A percentile compares a stretch with the other conserved stretches of the same genome.
phyloP scores from a whole-genome alignment of 1,284 basidiomycete species.

The Ustilago tritici region DNA sequence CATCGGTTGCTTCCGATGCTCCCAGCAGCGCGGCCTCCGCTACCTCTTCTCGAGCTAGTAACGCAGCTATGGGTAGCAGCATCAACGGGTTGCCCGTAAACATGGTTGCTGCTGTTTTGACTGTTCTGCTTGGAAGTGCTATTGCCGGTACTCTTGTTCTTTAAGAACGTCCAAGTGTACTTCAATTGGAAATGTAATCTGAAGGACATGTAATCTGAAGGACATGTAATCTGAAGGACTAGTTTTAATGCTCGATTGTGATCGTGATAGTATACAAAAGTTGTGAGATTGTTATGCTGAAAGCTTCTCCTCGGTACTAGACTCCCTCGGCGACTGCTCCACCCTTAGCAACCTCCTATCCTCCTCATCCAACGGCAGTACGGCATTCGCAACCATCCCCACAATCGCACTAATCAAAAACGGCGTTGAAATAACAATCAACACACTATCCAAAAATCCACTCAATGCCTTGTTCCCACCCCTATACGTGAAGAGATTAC shows the following conservation, averaged over 20 bases:
- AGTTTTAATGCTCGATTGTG: not conserved
- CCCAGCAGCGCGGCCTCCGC: not conserved
- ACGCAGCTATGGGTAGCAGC: conserved; percentile 4
- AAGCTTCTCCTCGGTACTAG: conserved; percentile 27
- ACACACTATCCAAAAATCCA: conserved; percentile 82
- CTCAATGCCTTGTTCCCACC: conserved; percentile 74
- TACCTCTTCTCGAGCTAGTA: conserved; percentile 5
- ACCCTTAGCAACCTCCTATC: conserved; percentile 34
- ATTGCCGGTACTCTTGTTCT: conserved; percentile 33
- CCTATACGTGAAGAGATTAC: conserved; percentile 71
- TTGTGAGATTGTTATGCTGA: conserved; percentile 9
- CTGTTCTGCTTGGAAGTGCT: conserved; percentile 22
- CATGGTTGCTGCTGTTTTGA: conserved; percentile 13
- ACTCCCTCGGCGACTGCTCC: not conserved
- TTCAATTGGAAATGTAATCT: not conserved
- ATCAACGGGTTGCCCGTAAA: conserved; percentile 13
- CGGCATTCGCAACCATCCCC: conserved; percentile 55
- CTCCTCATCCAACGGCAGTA: conserved; percentile 59
- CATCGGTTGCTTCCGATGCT: conserved; percentile 6
- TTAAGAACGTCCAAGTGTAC: not conserved
- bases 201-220: not conserved
- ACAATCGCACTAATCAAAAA: conserved; percentile 78
- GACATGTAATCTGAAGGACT: not conserved
- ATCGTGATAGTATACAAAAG: not conserved
- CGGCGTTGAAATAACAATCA: conserved; percentile 75